A percentile compares a stretch with the other conserved stretches of the same genome.
phyloP scores from a whole-genome alignment of 176 grass and related monocot species.

The Avena sativa region DNA sequence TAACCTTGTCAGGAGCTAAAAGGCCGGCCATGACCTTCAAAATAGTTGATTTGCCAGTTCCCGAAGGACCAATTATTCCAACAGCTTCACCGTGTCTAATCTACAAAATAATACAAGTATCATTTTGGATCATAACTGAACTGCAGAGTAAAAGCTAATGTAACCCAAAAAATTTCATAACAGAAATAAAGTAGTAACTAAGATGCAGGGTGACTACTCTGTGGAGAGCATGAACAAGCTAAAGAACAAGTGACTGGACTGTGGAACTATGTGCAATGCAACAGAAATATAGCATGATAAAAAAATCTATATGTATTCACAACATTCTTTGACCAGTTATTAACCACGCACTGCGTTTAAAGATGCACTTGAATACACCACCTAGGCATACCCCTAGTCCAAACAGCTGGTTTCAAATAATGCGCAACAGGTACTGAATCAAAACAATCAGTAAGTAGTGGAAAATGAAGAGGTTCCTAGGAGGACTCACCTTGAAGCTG shows the following conservation, averaged over 20 bases:
- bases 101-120: conserved; percentile 56
- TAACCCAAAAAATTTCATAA: background rate
- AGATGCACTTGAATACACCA: conserved; percentile 3
- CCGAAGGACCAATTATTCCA: conserved; percentile 96
- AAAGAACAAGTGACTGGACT: background rate
- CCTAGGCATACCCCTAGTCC: background rate
- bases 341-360: conserved; percentile 3
- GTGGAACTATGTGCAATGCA: background rate
- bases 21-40: conserved; percentile 97
- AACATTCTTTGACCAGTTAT: conserved; percentile 21
- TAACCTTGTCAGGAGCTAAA: conserved; percentile 83
- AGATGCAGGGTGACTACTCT: background rate
- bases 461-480: conserved; percentile 30
- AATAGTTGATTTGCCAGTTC: conserved; percentile 96
- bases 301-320: background rate
- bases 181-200: background rate
- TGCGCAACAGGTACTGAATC: background rate
- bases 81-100: conserved; percentile 98
- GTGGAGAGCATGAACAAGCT: background rate
- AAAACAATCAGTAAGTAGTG: background rate
- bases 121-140: conserved; percentile 41
- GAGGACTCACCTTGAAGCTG: conserved; percentile 80
- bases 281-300: conserved; percentile 10
- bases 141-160: conserved; percentile 6
- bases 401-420: background rate